These are phyloP conservation scores for Jacaranda mimosifolia DNA, from an alignment of 257 asterid species.

Conservation along the genomic window DNA sequence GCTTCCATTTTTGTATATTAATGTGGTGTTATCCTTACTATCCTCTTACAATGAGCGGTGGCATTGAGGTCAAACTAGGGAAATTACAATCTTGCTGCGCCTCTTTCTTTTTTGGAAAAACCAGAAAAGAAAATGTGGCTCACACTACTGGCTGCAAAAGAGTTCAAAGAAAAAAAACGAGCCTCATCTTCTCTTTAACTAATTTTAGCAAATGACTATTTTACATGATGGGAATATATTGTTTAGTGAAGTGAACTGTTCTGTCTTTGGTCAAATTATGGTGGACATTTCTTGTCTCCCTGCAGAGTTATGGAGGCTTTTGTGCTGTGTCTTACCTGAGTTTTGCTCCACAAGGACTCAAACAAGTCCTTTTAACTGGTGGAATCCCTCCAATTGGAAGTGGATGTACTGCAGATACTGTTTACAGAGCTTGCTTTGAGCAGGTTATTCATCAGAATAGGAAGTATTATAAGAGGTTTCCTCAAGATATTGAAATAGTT, in stretches of 20 bases:
- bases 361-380: conserved; percentile 93
- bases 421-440: conserved; percentile 83
- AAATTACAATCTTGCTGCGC: conserved; percentile 3
- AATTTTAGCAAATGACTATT: neutral
- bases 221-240: conserved; percentile 18
- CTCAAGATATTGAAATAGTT: conserved; percentile 72
- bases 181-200: conserved; percentile 7
- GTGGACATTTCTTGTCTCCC: conserved; percentile 24
- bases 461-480: conserved; percentile 87
- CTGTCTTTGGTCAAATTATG: conserved; percentile 25
- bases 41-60: neutral
- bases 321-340: conserved; percentile 94
- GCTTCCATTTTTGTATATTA: conserved; percentile 11
- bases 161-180: neutral
- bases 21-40: conserved; percentile 3
- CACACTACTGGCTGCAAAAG: neutral
- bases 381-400: conserved; percentile 87
- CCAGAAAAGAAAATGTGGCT: neutral
- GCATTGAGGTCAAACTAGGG: conserved; percentile 9
- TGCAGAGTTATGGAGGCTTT: conserved; percentile 99
- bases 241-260: conserved; percentile 13
- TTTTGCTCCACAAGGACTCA: conserved; percentile 94
- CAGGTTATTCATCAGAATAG: conserved; percentile 73
- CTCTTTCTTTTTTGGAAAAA: conserved; percentile 1
- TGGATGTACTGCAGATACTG: conserved; percentile 88